Conservation (phyloP, 345 rosid genomes). For the Raphanus sativus region DNA sequence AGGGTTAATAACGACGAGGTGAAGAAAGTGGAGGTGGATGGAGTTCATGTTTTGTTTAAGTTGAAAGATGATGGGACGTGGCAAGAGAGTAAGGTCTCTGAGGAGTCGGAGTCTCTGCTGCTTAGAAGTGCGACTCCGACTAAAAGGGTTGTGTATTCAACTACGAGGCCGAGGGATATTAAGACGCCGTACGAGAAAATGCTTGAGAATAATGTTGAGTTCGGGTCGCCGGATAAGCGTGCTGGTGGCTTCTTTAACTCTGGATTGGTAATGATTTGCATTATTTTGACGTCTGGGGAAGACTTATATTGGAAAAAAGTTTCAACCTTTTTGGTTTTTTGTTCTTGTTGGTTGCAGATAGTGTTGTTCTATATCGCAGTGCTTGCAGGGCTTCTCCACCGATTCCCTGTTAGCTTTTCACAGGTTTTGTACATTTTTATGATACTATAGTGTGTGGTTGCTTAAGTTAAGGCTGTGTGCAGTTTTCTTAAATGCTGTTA, state of each 20-base stretch:
- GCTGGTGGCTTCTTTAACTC: constrained; percentile 81
- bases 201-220: constrained; percentile 86
- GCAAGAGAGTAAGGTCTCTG: constrained; percentile 51
- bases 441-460: background rate
- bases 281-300: background rate
- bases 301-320: background rate
- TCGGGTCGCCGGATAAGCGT: constrained; percentile 89
- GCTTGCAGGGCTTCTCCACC: constrained; percentile 72
- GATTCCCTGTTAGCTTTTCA: constrained; percentile 76
- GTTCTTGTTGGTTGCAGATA: constrained; percentile 49
- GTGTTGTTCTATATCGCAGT: constrained; percentile 74
- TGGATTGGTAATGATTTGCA: constrained; percentile 51
- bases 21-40: constrained; percentile 87
- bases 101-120: constrained; percentile 56
- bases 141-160: constrained; percentile 68
- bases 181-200: constrained; percentile 94
- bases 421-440: constrained; percentile 45
- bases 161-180: constrained; percentile 76
- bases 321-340: background rate
- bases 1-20: constrained; percentile 67
- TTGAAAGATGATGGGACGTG: constrained; percentile 51
- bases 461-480: constrained; percentile 4
- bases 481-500: background rate
- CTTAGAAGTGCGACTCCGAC: constrained; percentile 61
- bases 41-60: constrained; percentile 80